Base-by-base conservation (phyloP, 1,139 yeast genomes). In the Nakaseomyces kungkrabaensis region DNA sequence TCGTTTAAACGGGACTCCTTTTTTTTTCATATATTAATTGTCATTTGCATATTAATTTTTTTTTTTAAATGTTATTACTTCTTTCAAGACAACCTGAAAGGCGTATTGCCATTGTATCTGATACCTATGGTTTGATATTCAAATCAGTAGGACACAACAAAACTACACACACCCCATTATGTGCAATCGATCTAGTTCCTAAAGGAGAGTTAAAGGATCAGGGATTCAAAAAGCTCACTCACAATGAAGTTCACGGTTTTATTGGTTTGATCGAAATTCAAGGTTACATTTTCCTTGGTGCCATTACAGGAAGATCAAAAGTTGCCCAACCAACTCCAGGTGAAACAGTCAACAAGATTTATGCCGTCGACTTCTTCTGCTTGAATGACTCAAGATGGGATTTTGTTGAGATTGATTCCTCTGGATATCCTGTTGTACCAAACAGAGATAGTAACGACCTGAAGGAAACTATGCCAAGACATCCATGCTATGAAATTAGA, bases 271-370 rank as follows among this genome's bases (percentile, higher is more conserved):
- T 90, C 40, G 79, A 79, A 53, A 74, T 87, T 37, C 82, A 77
- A 22, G 72, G 72, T 9, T 84, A 85, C 52, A 77, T 82, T 1
- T 92, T 81, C 60, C 69, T 92, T 29, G 86, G 96, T 45, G 79
- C 88, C 0, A 87, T 94, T 50, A 84, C 95, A 0, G 85, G 89
- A 0, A 74, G 79, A 40, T 69, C 80, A 1, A 77, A 81, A 54
- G 95, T 86, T n/a, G 98, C 98, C 1, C 72, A 76, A 37, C 97
- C 97, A 0, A 74, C 87, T 9, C 81, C 82, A 0, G 79, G 80
- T 41, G 96, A 92, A 63, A 75, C 88, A 3, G 86, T 92, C 26
- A 82, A 86, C 63, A 80, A 82, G 58, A 92, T 92, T 43, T 78
- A 76, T 62, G 81, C 82, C 9, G 96, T 90, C 36, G 97, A 90